Percentiles rank a stretch among this genome's conserved stretches.
phyloP scores from a whole-genome alignment of 176 grass and related monocot species.

The Oryza glaberrima region DNA sequence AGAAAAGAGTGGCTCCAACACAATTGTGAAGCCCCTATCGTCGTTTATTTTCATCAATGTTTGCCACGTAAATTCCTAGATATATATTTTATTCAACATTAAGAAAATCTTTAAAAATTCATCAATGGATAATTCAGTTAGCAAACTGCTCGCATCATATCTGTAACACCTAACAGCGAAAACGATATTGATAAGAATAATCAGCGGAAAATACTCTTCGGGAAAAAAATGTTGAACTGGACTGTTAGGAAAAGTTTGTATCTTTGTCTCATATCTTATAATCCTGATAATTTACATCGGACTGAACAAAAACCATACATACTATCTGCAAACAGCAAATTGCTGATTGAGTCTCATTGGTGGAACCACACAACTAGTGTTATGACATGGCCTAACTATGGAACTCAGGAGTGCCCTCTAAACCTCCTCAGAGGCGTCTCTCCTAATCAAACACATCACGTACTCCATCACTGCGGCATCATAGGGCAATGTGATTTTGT shows the following conservation, averaged over 20 bases:
- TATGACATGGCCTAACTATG: conserved; percentile 36
- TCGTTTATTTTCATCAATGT: neutral
- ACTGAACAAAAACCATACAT: neutral
- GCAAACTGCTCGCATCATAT: neutral
- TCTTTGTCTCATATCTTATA: neutral
- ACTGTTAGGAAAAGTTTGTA: neutral
- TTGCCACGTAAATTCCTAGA: neutral
- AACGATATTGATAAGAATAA: neutral
- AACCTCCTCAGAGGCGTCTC: conserved; percentile 46
- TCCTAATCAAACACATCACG: conserved; percentile 46
- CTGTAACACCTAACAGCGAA: neutral
- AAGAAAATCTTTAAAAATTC: neutral
- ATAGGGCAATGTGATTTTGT: conserved; percentile 56
- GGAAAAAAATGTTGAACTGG: neutral
- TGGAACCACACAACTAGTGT: neutral
- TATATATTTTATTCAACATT: neutral
- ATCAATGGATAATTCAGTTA: neutral
- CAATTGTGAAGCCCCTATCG: neutral
- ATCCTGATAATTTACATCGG: neutral
- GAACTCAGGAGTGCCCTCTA: conserved; percentile 51
- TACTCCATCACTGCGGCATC: conserved; percentile 55
- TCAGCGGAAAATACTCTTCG: neutral
- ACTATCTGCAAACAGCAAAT: conserved; percentile 33
- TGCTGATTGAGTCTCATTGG: neutral
- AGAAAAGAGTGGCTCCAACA: neutral